Base-by-base conservation (phyloP, 495 filamentous ascomycete genomes). In the Xylona heveae region DNA sequence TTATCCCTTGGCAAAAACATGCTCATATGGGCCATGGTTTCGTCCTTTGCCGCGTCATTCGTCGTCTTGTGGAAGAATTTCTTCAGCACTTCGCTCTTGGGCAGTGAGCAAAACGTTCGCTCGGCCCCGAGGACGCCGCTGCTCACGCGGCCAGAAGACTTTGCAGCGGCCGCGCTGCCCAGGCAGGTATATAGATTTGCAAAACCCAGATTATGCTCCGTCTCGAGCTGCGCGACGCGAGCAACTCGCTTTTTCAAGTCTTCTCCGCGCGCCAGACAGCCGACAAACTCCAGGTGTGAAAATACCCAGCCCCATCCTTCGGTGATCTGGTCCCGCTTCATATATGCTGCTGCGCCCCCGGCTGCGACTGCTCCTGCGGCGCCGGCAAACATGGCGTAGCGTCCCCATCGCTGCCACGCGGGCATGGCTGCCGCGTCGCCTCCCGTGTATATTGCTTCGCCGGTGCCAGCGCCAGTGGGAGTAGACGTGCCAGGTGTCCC, bases 221-320 rank as follows among this genome's bases (percentile, higher is more conserved):
- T 45, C 23, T 67, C 58, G 6, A 84, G 50, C n/a, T 53, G 52
- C 9, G 63, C 55, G 45, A 81, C 57, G 33, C 51, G 53, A 9
- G 47, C 48, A 15, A 90, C 55, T 4, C 88, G 67, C 37, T 62
- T 59, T 26, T 68, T 64, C 20, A 95, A 52, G 40, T 93, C 84
- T 33, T 78, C 68, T 6, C 63, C 65, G 15, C 80, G 69, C 37
- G 75, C 71, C 3, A 97, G 62, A 44, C 78, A 85, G 1, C 84
- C 83, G 2, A 95, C 74, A 42, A 97, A 97, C 47, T 84, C 82
- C n/a, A 97, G 69, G 54, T 97, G 90, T 10, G 76, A 81, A 6
- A 73, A 70, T 10, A 78, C 78, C 84, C 83, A 97, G 22, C 49
- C 57, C 54, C 70, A 71, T 0, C 78, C 72, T 14, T 70, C 58